Conservation (phyloP, 78 protist genomes). For the Emiliania huxleyi region DNA sequence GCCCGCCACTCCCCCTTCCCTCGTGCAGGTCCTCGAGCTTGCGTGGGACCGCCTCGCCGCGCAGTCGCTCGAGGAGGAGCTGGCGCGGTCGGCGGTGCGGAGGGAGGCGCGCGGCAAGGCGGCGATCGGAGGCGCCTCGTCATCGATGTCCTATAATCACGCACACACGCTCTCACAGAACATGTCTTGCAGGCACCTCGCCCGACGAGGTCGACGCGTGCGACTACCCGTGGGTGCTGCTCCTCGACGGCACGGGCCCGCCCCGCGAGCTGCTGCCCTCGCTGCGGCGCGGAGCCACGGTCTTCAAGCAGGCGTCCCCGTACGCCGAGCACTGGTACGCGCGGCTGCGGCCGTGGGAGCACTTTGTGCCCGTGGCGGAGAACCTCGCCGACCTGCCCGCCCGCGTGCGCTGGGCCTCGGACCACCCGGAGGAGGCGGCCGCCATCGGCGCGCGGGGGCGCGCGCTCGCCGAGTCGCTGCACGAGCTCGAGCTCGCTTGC, state of each 20-base stretch:
- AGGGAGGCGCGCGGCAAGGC: background rate
- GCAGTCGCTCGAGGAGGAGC: background rate
- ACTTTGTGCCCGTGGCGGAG: background rate
- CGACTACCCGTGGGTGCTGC: background rate
- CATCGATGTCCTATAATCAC: too few relatives aligned
- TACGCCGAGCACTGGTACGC: background rate
- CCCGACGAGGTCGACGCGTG: background rate
- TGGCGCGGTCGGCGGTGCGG: background rate
- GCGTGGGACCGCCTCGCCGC: background rate
- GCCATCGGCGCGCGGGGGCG: background rate
- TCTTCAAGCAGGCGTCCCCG: background rate
- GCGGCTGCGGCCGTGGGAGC: background rate
- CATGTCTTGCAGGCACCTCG: too few relatives aligned
- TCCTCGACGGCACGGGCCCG: background rate
- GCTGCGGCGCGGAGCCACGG: background rate
- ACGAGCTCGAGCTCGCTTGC: background rate
- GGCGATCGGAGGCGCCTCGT: too few relatives aligned
- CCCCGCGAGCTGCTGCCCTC: background rate
- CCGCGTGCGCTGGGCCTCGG: background rate
- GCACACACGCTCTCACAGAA: too few relatives aligned
- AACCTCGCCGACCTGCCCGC: background rate
- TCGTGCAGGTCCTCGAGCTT: too few relatives aligned
- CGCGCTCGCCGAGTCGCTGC: background rate
- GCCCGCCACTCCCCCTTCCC: too few relatives aligned
- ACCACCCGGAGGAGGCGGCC: background rate